phyloP scores from a whole-genome alignment of 2,329 filamentous ascomycete species.

The Coniella lustricola region DNA sequence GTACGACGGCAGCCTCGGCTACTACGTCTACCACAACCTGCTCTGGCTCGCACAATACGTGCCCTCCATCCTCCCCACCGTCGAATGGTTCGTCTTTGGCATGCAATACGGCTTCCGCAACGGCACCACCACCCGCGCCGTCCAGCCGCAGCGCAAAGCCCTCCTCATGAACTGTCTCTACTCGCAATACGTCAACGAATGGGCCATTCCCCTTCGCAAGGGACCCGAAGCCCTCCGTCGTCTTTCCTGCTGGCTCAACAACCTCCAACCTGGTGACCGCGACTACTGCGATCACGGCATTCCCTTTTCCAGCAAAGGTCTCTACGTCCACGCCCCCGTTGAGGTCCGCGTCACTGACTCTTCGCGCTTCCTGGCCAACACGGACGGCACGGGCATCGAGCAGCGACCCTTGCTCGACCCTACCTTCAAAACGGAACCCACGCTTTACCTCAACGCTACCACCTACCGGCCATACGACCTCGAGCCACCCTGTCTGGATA shows the following conservation, averaged over 20 bases:
- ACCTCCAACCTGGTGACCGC: conserved; percentile 47
- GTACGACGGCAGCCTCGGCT: conserved; percentile 77
- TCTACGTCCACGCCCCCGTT: conserved; percentile 72
- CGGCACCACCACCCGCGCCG: conserved; percentile 59
- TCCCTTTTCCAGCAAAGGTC: conserved; percentile 58
- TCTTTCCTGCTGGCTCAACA: conserved; percentile 79
- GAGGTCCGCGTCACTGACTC: conserved; percentile 71
- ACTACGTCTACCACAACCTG: conserved; percentile 86
- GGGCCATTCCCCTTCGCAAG: conserved; percentile 80
- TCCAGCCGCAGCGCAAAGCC: conserved; percentile 73
- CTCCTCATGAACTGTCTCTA: conserved; percentile 96
- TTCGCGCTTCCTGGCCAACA: conserved; percentile 24
- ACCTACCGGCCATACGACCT: conserved; percentile 67
- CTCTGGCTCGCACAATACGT: conserved; percentile 73
- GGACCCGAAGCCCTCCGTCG: conserved; percentile 82
- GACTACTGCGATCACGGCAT: conserved; percentile 55
- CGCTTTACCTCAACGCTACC: conserved; percentile 73
- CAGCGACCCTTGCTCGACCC: conserved; percentile 48
- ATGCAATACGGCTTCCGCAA: conserved; percentile 92
- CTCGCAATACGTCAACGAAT: conserved; percentile 98
- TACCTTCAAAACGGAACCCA: conserved; percentile 49
- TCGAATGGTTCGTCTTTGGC: conserved; percentile 95
- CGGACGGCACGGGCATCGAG: conserved; percentile 19
- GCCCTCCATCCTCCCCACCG: conserved; percentile 73
- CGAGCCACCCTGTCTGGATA: conserved; percentile 60